Conservation (phyloP, 1,139 yeast genomes). For the Arxiozyma telluris region DNA sequence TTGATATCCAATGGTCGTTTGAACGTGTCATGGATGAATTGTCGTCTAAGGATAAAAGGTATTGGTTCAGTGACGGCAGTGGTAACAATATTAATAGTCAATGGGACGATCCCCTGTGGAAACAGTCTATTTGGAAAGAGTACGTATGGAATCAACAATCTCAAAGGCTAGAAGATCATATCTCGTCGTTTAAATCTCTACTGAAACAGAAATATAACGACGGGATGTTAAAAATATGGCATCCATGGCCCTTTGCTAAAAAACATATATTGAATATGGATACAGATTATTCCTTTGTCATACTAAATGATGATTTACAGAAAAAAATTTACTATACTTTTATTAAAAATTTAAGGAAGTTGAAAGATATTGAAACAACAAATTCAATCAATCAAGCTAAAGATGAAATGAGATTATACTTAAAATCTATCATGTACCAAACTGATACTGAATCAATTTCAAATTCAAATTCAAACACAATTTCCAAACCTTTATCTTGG, state of each 20-base stretch:
- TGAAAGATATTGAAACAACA: conserved; percentile 26
- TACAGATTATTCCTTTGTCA: conserved; percentile 3
- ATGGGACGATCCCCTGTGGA: conserved; percentile 44
- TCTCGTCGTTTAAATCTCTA: not conserved
- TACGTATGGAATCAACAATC: not conserved
- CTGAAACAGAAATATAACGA: conserved; percentile 1
- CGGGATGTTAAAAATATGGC: not conserved
- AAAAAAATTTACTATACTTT: conserved; percentile 38
- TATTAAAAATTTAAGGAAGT: not conserved
- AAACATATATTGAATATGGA: conserved; percentile 1
- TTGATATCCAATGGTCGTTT: conserved; percentile 74
- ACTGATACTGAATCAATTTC: not conserved
- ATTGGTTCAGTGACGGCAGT: conserved; percentile 48
- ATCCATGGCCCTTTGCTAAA: not conserved
- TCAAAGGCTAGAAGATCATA: conserved; percentile 1
- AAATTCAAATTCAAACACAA: not conserved
- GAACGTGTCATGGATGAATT: conserved; percentile 53
- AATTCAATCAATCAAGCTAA: conserved; percentile 42
- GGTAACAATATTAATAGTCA: not conserved
- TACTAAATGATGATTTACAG: conserved; percentile 48
- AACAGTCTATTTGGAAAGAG: conserved; percentile 29
- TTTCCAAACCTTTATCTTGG: conserved; percentile 17
- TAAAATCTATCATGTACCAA: conserved; percentile 22
- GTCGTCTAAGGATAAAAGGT: conserved; percentile 47
- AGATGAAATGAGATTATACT: conserved; percentile 43